Base-by-base conservation (phyloP, 2,329 filamentous ascomycete species). In the Leptographium wingfieldii region DNA sequence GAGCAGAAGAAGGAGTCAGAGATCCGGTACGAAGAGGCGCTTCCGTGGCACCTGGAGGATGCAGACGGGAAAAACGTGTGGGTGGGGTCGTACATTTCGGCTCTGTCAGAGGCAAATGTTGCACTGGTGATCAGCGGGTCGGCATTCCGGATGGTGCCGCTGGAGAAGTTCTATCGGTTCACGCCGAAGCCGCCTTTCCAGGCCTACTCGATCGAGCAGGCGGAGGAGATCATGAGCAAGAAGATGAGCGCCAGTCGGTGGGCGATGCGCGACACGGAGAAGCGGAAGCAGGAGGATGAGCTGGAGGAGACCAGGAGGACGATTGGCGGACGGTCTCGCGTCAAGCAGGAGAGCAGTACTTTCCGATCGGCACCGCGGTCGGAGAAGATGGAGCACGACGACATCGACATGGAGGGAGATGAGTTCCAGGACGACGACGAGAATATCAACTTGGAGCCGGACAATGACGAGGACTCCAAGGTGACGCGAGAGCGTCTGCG, bases 31-130 rank as follows among this genome's bases (percentile, higher is more conserved):
- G 94, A 97, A 70, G 94, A 99, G 72, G 90, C 92, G 4, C 77
- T 96, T 56, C 94, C 94, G 6, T 99, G 94, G 94, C 92, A 96
- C 70, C 73, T 99, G 43, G 94, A 99, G 70, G 94, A 99, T 71
- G 95, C 92, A 49, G 92, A 99, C 68, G 90, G 91, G 64, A 96
- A 92, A 71, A 92, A 96, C 67, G 88, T 89, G 3, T 97, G 92
- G 90, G 86, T 94, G 40, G 94, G 92, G 53, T 88, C 86, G 60
- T 96, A 97, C 67, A 88, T 97, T 67, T 87, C 88, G 31, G 89
- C 91, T 22, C 80, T 97, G 46, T 96, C 92, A 0, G 86, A 92
- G 67, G 85, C 89, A 57, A 89, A 91, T 57, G 86, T 95, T 65
- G 86, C 95, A 59, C 81, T 92, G 48, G 80, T 90, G 52, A 86